Base-by-base conservation (phyloP, 305 asterid species). In the Fraxinus velutina region DNA sequence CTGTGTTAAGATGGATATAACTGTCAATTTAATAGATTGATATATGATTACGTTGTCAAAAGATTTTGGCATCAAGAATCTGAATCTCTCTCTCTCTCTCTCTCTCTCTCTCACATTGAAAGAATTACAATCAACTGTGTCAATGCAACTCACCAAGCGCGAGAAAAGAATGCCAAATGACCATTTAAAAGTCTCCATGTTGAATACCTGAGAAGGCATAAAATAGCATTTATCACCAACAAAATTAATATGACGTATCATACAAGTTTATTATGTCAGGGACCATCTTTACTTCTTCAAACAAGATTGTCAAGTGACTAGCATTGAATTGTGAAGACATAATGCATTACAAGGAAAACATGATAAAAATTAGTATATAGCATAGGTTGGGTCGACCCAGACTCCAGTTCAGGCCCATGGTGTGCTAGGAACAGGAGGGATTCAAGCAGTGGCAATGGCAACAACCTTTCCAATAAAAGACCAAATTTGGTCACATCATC, bases 101-200 rank as follows among this genome's bases (percentile, higher is more conserved):
- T 17, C 66, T 15, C 21, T 4, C 19, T 6, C 36, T 1, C 66
- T 19, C 2, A 0, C 42, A 77, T 47, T 32, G 68, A 30, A 66
- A 73, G 71, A 21, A 27, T 60, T 32, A 4, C 27, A 24, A 39
- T 34, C 74, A 72, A 76, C 73, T 2, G 78, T 36, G n/a, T 71
- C 36, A 4, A 13, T 71, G 75, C 12, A 83, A 85, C 97, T 89
- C 88, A 95, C 99, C 97, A 95, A 90, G 57, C 99, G 98, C 64
- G 99, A 95, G 86, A 95, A 95, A 84, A 93, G 97, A 84, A 93
- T 93, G 78, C 99, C 99, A 71, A 95, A 95, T 60, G 99, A 89
- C 98, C 98, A 95, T 86, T 86, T 91, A 85, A 91, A 95, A 50
- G 93, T 92, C 84, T 91, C 97, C 87, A 90, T 84, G 82, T 93